Conservation (phyloP, 148 eudicot species). For the Beta vulgaris region DNA sequence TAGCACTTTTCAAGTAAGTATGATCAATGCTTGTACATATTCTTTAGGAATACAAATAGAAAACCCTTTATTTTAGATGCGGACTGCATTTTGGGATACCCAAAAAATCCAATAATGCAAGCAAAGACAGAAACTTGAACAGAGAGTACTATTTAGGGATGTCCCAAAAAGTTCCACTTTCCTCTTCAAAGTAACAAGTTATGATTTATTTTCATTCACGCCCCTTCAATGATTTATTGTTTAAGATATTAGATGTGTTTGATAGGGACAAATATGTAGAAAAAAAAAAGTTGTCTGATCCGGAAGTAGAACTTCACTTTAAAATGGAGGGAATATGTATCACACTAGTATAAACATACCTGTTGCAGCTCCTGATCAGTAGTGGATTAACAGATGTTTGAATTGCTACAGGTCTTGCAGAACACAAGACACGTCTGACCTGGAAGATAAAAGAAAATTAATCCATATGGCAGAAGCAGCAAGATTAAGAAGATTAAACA, state of each 20-base stretch:
- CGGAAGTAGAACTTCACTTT: background rate
- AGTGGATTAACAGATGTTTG: conserved; percentile 76
- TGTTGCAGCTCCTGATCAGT: conserved; percentile 97
- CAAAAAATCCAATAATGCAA: too few relatives aligned
- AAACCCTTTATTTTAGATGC: too few relatives aligned
- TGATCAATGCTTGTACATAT: too few relatives aligned
- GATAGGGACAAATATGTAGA: background rate
- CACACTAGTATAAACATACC: conserved; percentile 35
- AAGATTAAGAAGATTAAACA: background rate
- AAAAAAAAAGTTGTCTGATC: background rate
- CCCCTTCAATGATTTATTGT: background rate
- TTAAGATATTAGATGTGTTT: background rate
- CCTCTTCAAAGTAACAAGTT: background rate
- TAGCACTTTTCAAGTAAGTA: too few relatives aligned
- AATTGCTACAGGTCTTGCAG: conserved; percentile 85
- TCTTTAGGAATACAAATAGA: too few relatives aligned
- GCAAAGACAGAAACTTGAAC: background rate
- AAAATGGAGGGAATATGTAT: background rate
- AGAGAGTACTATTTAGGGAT: background rate
- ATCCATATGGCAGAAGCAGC: conserved; percentile 3
- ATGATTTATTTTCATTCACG: background rate
- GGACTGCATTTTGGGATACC: too few relatives aligned
- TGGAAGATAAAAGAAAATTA: conserved; percentile 23
- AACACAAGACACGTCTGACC: conserved; percentile 91
- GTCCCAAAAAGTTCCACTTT: background rate